Evolutionary conservation across 2,329 filamentous ascomycete species (phyloP), one percentile per base, ranked within the genome.

Genomic region (Ophiostoma tasmaniense): DNA sequence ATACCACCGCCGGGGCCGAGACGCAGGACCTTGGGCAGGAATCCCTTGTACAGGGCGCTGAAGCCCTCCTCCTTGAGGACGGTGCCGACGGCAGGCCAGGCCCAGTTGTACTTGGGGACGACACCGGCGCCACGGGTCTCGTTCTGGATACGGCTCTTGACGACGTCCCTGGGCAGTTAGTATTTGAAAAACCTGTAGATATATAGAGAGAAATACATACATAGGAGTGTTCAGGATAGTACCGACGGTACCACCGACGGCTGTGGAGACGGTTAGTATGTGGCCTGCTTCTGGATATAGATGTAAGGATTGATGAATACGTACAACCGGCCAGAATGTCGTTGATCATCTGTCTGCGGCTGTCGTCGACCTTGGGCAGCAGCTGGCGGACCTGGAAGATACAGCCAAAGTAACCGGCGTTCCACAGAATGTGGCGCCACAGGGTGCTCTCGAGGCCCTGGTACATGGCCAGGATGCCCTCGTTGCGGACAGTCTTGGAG

Each of bases 81-180:
- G 8, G 91, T 95, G 69, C 86, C 89, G 66, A 97, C 83, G 28
- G 92, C 89, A 64, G 92, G 91, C 87, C 89, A 97, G 39, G 95
- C 95, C 95, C 95, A 99, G 86, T 98, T 97, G 84, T 99, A 99
- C 85, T 99, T 99, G 77, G 91, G 91, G 28, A 88, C 81, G 68
- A 86, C 83, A 5, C 95, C 95, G n/a, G 90, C 79, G 52, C 96
- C 82, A 83, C 91, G 94, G 73, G 91, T 85, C 69, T 87, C 92
- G 82, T 99, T 99, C 81, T 99, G 95, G 74, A 99, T 99, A 72
- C 95, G 90, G 73, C 91, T 96, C 87, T 99, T 99, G 81, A 98
- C 93, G 25, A 98, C 94, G 76, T 98, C 64, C 30, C 64, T 62
- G 25, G 10, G 2, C 7, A 14, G 65, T 70, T 42, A 68, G 64